Evolutionary conservation across 345 rosid genomes (phyloP).

Genomic region (Euphorbia lathyris): DNA sequence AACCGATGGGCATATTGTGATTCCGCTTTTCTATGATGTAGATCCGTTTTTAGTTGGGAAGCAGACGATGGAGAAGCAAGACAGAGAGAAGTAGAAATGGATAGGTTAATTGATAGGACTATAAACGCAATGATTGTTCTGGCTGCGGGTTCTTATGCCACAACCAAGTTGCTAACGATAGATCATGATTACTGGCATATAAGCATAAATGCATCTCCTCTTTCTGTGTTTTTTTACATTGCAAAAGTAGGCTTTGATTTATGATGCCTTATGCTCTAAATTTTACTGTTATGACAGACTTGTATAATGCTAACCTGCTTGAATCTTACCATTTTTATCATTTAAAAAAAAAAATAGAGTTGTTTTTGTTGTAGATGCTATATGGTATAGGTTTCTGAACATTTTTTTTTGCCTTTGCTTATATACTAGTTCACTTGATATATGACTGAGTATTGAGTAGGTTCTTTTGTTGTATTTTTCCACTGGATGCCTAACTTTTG

Average conservation of each 20-base stretch:
- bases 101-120: conserved; percentile 49
- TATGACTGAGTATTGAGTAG: not conserved
- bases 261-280: not conserved
- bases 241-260: too few species aligned
- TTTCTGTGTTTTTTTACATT: not conserved
- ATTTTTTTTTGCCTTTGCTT: not conserved
- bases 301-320: not conserved
- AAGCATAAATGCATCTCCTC: conserved; percentile 15
- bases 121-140: conserved; percentile 77
- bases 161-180: conserved; percentile 83
- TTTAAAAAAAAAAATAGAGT: too few species aligned
- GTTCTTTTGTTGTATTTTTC: not conserved
- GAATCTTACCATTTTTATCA: not conserved
- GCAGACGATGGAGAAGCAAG: conserved; percentile 2
- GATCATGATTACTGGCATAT: conserved; percentile 94
- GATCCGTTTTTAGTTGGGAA: conserved; percentile 1
- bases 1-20: conserved; percentile 6
- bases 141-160: conserved; percentile 76
- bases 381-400: not conserved
- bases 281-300: too few species aligned
- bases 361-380: not conserved
- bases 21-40: conserved; percentile 12
- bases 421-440: not conserved
- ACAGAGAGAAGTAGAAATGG: conserved; percentile 1
- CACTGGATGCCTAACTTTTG: not conserved